Base-by-base conservation (phyloP, 2,329 filamentous ascomycete species). In the Escovopsis sp. region DNA sequence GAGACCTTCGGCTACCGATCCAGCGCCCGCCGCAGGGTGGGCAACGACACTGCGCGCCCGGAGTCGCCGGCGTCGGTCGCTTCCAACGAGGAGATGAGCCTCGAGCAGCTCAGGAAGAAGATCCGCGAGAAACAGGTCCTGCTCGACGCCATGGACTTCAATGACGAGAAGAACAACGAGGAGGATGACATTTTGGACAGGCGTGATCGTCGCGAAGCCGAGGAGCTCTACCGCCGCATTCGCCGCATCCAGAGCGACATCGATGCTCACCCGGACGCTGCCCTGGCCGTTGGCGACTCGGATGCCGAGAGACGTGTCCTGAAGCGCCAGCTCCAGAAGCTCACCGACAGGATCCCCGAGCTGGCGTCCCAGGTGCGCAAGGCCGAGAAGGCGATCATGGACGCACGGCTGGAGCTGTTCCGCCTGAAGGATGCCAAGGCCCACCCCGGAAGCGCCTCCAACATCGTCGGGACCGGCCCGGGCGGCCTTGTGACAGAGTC, bases 111-210 rank as follows among this genome's bases (percentile, higher is more conserved):
- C 44, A 81, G 76, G 51, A 98, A 98, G 68, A 86, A 84, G 58
- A 86, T 98, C 45, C 80, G 80, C 43, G 91, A 98, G 67, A 91
- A 93, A 63, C 86, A 95, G 61, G 80, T 98, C 35, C 70, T 98
- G 48, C 69, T 98, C 12, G 89, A 98, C 61, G 91, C 91, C 1
- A 89, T 95, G 65, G 91, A 98, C 57, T 95, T 95, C 60, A 82
- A 84, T 48, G 91, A 96, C 51, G 89, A 96, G 64, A 85, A 84
- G 55, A 78, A 81, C 32, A 74, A 77, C 4, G 91, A 98, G 53
- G 84, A 96, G 55, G 89, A 98, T 49, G 89, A 95, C 51, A 79
- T 84, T 14, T 73, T 96, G 35, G 91, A 98, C 57, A 78, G 89
- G 40, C 78, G 86, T 47, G 91, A 98, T 59, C 78, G 87, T 42